Conservation (phyloP, 306 rosid species). For the Dalbergia oliveri region DNA sequence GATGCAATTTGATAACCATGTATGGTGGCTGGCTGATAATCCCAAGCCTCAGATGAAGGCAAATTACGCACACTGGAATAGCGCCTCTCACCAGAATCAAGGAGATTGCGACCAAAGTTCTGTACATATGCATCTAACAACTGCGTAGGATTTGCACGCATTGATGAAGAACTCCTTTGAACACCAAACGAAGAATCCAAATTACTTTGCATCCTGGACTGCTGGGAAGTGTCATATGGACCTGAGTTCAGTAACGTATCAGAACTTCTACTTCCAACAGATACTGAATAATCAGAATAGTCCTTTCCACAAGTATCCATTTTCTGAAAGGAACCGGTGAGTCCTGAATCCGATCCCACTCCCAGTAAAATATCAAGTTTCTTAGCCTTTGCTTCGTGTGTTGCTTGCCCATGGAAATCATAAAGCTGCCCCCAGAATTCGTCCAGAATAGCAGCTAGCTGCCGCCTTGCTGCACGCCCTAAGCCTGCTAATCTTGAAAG, state of each 20-base stretch:
- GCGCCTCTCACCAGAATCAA: slow-evolving; percentile 71
- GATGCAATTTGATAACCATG: slow-evolving; percentile 82
- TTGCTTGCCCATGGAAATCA: slow-evolving; percentile 78
- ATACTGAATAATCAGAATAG: slow-evolving; percentile 50
- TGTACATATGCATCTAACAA: slow-evolving; percentile 63
- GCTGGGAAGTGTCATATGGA: slow-evolving; percentile 68
- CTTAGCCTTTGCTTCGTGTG: slow-evolving; percentile 73
- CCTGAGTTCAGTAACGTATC: slow-evolving; percentile 56
- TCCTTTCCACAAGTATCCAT: slow-evolving; percentile 66
- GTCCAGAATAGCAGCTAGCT: slow-evolving; percentile 77
- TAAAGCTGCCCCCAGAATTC: slow-evolving; percentile 94
- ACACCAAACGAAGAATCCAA: slow-evolving; percentile 63
- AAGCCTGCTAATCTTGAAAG: slow-evolving; percentile 93
- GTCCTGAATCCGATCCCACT: slow-evolving; percentile 62
- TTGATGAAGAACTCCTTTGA: slow-evolving; percentile 67
- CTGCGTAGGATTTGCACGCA: slow-evolving; percentile 63
- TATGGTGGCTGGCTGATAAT: slow-evolving; percentile 84
- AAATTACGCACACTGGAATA: slow-evolving; percentile 73
- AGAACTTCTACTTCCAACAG: slow-evolving; percentile 63
- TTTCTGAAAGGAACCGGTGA: slow-evolving; percentile 55
- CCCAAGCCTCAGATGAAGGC: slow-evolving; percentile 68
- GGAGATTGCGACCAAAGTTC: slow-evolving; percentile 53
- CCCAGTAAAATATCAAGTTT: slow-evolving; percentile 70
- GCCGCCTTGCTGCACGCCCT: slow-evolving; percentile 96
- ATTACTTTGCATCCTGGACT: slow-evolving; percentile 63